Percentiles rank a stretch among this genome's conserved stretches.
These are phyloP conservation scores for Aureobasidium sp. DNA, from an alignment of 2,329 filamentous ascomycete species.

Conservation along the genomic window DNA sequence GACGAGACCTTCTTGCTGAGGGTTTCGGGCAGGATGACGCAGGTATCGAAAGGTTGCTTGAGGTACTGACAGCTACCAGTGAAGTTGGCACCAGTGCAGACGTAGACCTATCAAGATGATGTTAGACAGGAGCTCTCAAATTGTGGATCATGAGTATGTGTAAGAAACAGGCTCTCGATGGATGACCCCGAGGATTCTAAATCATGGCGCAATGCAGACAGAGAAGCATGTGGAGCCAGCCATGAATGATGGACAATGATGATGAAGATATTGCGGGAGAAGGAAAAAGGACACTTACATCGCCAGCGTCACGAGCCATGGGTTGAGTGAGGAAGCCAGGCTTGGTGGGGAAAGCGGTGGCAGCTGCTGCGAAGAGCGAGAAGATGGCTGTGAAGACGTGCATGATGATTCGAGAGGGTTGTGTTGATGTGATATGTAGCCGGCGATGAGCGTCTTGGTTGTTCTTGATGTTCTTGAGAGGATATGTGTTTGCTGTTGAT, in stretches of 20 bases:
- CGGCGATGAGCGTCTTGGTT: neutral
- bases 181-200: neutral
- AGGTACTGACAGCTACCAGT: neutral
- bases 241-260: neutral
- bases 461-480: neutral
- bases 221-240: neutral
- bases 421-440: neutral
- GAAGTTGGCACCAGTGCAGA: constrained; percentile 14
- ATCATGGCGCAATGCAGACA: neutral
- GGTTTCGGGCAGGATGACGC: constrained; percentile 1
- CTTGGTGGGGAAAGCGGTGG: constrained; percentile 12
- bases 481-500: neutral
- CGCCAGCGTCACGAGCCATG: neutral
- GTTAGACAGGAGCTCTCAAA: neutral
- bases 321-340: neutral
- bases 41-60: neutral
- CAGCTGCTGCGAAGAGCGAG: constrained; percentile 9
- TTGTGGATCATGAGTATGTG: neutral
- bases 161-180: neutral
- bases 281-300: neutral
- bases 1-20: constrained; percentile 2
- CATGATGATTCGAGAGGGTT: constrained; percentile 4
- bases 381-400: constrained; percentile 5
- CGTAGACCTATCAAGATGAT: neutral
- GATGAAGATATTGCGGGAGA: neutral